These are phyloP conservation scores for Psophocarpus tetragonolobus DNA, from an alignment of 306 rosid species.

Conservation along the genomic window DNA sequence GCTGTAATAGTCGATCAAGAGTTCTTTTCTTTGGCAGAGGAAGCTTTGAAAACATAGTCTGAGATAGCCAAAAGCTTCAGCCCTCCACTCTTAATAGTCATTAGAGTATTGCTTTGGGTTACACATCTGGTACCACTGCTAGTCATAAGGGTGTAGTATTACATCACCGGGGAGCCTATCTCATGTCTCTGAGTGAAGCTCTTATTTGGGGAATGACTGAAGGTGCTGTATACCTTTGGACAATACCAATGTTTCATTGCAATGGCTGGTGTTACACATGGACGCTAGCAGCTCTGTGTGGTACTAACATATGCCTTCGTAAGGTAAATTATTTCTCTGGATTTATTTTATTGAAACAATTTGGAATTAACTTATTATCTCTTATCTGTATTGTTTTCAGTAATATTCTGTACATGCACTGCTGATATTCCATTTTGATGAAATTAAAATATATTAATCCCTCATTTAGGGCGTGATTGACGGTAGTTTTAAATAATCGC, in stretches of 20 bases:
- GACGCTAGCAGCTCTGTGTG: conserved; percentile 84
- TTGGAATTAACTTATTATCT: too few relatives aligned
- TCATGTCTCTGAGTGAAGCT: conserved; percentile 51
- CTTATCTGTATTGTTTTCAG: too few relatives aligned
- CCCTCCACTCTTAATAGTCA: conserved; percentile 68
- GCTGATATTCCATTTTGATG: too few relatives aligned
- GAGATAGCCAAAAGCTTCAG: conserved; percentile 47
- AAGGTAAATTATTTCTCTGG: conserved; percentile 57
- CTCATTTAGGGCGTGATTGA: too few relatives aligned
- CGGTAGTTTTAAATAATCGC: not conserved
- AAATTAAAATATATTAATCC: not conserved
- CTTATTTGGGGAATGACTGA: conserved; percentile 88
- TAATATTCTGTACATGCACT: too few relatives aligned
- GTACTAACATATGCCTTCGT: conserved; percentile 85
- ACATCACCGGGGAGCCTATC: conserved; percentile 86
- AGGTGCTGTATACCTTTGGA: conserved; percentile 87
- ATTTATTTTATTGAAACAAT: too few relatives aligned
- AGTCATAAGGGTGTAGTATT: conserved; percentile 95
- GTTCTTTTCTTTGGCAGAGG: conserved; percentile 38
- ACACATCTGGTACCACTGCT: conserved; percentile 92
- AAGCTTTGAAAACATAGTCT: conserved; percentile 65
- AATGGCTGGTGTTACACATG: conserved; percentile 95
- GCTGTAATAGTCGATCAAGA: conserved; percentile 39
- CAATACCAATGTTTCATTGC: conserved; percentile 96
- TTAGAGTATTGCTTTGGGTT: conserved; percentile 88